Base-by-base conservation (phyloP, 495 filamentous ascomycete genomes). In the Hyaloscypha hepaticicola region DNA sequence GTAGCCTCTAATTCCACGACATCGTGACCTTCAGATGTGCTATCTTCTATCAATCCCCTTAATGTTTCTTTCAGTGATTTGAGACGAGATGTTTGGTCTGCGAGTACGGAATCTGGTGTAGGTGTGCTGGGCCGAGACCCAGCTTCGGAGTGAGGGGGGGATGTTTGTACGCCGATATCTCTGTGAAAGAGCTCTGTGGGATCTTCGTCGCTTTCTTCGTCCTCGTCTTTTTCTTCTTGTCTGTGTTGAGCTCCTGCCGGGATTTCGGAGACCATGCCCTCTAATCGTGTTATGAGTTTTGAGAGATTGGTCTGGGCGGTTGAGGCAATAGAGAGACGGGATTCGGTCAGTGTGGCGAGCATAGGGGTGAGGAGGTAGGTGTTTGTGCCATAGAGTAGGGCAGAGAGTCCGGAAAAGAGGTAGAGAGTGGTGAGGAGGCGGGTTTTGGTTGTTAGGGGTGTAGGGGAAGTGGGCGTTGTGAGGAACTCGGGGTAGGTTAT, bases 401-500 rank as follows among this genome's bases (percentile, higher is more conserved):
- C 83, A 6, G 88, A 88, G 2, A 91, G 73, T 12, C 86, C 88
- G 14, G 84, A 84, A 14, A 90, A 87, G 67, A 88, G 79, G 76
- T 97, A 93, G 68, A 94, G 78, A 14, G 92, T 88, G 73, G 87
- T 90, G 56, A 93, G 79, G 38, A 97, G 80, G 48, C 87, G 85
- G 45, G 81, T 78, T 63, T 88, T 83, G 19, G 92, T 95, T 33
- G 98, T 82, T 2, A 98, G 78, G 0, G 95, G 93, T 12, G 82
- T 77, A 16, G 82, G 77, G 3, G 75, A 75, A 1, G 74, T 67
- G 8, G 91, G 86, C 31, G 89, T 90, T 24, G 81, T 80, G 68
- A 98, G 87, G 77, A 96, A 97, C 76, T 99, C 95, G 55, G 95
- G 95, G 77, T 97, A 98, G 26, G 95, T 99, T 71, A 98, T 89